These are phyloP conservation scores for Camelina laxa DNA, from an alignment of 345 rosid species.

Conservation along the genomic window DNA sequence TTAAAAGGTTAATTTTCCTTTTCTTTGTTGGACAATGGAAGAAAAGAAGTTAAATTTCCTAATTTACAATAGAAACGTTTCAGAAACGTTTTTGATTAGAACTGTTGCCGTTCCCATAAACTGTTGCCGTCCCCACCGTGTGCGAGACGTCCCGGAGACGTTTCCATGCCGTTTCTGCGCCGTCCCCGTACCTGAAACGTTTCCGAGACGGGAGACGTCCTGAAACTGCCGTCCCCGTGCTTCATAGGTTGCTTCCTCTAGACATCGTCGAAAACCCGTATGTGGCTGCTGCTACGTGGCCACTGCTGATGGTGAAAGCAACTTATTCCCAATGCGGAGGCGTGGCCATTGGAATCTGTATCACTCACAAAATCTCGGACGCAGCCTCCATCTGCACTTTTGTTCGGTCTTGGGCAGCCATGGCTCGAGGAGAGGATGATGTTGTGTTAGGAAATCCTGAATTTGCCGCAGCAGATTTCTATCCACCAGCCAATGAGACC, in stretches of 20 bases:
- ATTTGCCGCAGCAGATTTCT: conserved; percentile 22
- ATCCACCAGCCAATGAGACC: conserved; percentile 37
- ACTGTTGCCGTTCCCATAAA: no score
- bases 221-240: no score
- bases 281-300: neutral
- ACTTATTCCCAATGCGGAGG: conserved; percentile 54
- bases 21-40: no score
- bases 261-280: neutral
- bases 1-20: no score
- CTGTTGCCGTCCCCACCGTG: no score
- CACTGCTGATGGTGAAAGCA: conserved; percentile 28
- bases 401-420: conserved; percentile 31
- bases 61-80: no score
- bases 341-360: conserved; percentile 41
- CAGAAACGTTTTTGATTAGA: no score
- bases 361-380: conserved; percentile 56
- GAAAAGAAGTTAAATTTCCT: no score
- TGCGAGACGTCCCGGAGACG: no score
- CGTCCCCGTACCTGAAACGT: no score
- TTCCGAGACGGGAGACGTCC: no score
- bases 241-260: conserved; percentile 43
- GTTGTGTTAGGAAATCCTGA: neutral
- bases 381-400: conserved; percentile 49
- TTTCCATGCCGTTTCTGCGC: no score
- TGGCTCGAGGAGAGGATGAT: conserved; percentile 19